Percentiles rank a stretch among this genome's conserved stretches.
These are phyloP conservation scores for peach (Prunus persica) DNA, from an alignment of 306 rosid species.

Conservation along the genomic window DNA sequence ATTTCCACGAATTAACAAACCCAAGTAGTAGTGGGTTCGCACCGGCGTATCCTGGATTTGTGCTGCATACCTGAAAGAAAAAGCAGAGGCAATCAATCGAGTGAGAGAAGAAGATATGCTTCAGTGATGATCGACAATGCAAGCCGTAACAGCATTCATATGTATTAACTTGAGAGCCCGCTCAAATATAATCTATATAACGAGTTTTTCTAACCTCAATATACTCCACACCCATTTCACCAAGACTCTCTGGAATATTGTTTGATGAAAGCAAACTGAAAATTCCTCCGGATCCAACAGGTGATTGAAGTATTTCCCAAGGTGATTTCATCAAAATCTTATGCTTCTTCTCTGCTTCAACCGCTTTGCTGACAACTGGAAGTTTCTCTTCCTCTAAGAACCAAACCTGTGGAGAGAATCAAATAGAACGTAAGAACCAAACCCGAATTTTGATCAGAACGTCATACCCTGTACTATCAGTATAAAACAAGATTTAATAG, in stretches of 20 bases:
- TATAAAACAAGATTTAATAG: background rate
- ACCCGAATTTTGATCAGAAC: background rate
- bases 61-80: slow-evolving; percentile 60
- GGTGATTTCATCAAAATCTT: slow-evolving; percentile 88
- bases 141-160: background rate
- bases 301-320: slow-evolving; percentile 86
- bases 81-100: slow-evolving; percentile 18
- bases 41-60: slow-evolving; percentile 39
- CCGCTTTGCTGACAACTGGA: slow-evolving; percentile 65
- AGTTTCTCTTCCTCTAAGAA: slow-evolving; percentile 89
- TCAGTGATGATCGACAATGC: background rate
- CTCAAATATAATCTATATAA: background rate
- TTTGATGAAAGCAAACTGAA: slow-evolving; percentile 65
- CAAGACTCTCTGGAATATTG: slow-evolving; percentile 49
- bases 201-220: slow-evolving; percentile 56
- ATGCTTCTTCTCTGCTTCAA: slow-evolving; percentile 49
- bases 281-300: slow-evolving; percentile 86
- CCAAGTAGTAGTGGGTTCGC: slow-evolving; percentile 67
- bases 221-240: slow-evolving; percentile 67
- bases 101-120: background rate
- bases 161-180: background rate
- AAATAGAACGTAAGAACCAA: background rate
- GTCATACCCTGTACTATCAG: background rate
- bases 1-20: slow-evolving; percentile 36
- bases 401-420: slow-evolving; percentile 54